phyloP scores from a whole-genome alignment of 108 stramenopile species.

The Epithemia pelagica region DNA sequence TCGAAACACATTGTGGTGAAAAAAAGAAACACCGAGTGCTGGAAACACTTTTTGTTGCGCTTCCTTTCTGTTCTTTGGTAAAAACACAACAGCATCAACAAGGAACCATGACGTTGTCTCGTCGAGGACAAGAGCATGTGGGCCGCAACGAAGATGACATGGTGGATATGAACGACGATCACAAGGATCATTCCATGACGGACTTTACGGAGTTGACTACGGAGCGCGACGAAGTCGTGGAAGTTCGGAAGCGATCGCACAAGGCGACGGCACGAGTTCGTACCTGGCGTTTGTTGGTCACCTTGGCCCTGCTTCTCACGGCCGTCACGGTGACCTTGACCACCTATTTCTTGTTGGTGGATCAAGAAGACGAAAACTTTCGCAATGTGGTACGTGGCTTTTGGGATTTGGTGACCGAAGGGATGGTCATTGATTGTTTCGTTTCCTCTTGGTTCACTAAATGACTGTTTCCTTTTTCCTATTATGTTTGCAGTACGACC shows the following conservation, averaged over 20 bases:
- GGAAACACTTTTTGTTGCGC: too few relatives aligned
- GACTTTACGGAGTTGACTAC: not conserved
- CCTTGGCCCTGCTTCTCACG: not conserved
- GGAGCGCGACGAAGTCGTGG: not conserved
- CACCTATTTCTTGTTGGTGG: not conserved
- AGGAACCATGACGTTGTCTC: too few relatives aligned
- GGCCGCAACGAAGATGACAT: too few relatives aligned
- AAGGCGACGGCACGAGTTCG: not conserved
- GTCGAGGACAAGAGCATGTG: too few relatives aligned
- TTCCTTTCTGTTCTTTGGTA: too few relatives aligned
- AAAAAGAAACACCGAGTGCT: too few relatives aligned
- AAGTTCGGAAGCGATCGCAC: not conserved
- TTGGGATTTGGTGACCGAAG: not conserved
- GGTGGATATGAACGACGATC: too few relatives aligned
- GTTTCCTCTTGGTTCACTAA: not conserved
- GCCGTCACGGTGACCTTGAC: not conserved
- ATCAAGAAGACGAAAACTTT: not conserved
- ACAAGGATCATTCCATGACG: not conserved
- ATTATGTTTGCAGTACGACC: constrained; percentile 5
- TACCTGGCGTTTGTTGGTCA: not conserved
- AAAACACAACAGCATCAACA: too few relatives aligned
- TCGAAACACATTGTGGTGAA: too few relatives aligned
- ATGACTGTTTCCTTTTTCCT: not conserved
- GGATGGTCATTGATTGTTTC: not conserved
- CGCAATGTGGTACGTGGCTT: not conserved